Conservation (phyloP, 2,329 filamentous ascomycete species). For the Trichocomaceae sp. region DNA sequence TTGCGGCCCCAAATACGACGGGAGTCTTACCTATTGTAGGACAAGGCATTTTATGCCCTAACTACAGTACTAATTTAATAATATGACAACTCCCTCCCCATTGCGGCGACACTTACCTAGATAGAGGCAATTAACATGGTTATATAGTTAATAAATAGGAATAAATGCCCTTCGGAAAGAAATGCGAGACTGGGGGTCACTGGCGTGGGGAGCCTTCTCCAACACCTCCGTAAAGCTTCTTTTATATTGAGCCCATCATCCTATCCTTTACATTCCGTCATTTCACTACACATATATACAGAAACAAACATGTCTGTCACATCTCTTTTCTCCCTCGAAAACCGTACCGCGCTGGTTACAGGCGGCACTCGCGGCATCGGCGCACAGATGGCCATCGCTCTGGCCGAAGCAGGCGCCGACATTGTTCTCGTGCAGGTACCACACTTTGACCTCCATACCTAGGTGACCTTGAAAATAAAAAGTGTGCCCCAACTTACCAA, state of each 20-base stretch:
- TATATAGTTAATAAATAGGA: too few species aligned
- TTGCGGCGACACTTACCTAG: too few species aligned
- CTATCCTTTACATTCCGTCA: neutral
- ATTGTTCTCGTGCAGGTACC: slow-evolving; percentile 37
- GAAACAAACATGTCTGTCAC: slow-evolving; percentile 6
- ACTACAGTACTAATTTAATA: neutral
- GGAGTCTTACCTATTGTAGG: too few species aligned
- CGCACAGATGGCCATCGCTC: slow-evolving; percentile 41
- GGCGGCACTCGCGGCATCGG: slow-evolving; percentile 44
- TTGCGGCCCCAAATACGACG: too few species aligned
- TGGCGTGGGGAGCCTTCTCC: slow-evolving; percentile 5
- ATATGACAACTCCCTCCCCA: too few species aligned
- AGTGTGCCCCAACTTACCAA: too few species aligned
- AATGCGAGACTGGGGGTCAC: slow-evolving; percentile 5
- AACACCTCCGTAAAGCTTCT: neutral
- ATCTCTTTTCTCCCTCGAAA: slow-evolving; percentile 14
- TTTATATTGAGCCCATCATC: neutral
- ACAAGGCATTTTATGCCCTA: neutral
- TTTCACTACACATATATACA: neutral
- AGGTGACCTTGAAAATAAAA: too few species aligned
- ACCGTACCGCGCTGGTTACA: slow-evolving; percentile 26
- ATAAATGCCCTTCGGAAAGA: slow-evolving; percentile 6
- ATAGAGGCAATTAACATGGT: too few species aligned
- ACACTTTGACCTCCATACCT: too few species aligned
- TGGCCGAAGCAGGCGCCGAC: slow-evolving; percentile 45